Evolutionary conservation across 441 rosid species (phyloP).

Genomic region (Sinapis alba): DNA sequence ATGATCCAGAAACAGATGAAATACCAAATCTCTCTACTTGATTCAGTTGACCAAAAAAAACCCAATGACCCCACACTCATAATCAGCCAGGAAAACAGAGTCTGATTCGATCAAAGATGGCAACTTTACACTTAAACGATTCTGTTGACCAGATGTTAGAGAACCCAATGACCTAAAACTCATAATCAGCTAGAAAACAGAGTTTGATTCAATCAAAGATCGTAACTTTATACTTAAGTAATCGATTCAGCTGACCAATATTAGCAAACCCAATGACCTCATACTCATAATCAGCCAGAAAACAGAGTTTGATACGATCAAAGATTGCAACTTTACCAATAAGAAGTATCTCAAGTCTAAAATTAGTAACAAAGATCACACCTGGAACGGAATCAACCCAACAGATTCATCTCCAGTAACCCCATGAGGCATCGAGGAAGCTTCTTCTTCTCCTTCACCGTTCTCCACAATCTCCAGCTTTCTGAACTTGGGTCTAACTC

Average conservation of each 20-base stretch:
- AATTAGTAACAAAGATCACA: slow-evolving; percentile 26
- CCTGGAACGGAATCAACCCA: slow-evolving; percentile 83
- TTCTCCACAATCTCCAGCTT: slow-evolving; percentile 50
- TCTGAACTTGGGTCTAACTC: slow-evolving; percentile 55
- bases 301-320: background rate
- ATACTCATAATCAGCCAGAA: background rate
- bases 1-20: background rate
- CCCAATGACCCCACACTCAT: background rate
- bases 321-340: too few species aligned
- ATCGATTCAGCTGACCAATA: background rate
- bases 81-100: background rate
- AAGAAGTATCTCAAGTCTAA: background rate
- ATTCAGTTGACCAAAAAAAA: background rate
- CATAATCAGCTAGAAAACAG: background rate
- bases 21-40: slow-evolving; percentile 12
- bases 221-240: background rate
- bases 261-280: background rate
- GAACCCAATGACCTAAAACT: background rate
- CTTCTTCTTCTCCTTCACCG: slow-evolving; percentile 38
- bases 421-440: slow-evolving; percentile 59
- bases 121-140: background rate
- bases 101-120: background rate
- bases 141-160: background rate
- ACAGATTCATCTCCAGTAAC: slow-evolving; percentile 65
- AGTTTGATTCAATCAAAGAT: background rate